Evolutionary conservation across 306 rosid genomes (phyloP).

Genomic region (Cajanus cajan): DNA sequence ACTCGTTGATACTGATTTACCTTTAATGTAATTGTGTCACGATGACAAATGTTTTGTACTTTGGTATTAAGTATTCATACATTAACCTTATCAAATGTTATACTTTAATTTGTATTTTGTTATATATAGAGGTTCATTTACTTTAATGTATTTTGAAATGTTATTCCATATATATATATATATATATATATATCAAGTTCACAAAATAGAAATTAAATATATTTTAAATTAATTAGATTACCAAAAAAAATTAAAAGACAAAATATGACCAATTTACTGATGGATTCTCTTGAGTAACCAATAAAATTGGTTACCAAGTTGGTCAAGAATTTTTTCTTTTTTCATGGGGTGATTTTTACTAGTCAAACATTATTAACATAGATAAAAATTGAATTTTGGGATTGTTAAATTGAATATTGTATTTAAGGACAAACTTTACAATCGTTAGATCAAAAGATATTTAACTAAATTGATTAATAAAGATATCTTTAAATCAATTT

Average conservation of each 20-base stretch:
- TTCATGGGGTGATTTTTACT: too few species aligned
- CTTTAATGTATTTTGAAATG: neutral
- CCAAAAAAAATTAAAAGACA: too few species aligned
- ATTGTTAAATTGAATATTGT: too few species aligned
- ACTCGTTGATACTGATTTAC: neutral
- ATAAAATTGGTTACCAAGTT: neutral
- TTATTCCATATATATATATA: neutral
- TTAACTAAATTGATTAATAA: too few species aligned
- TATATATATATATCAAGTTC: neutral
- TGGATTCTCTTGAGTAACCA: neutral
- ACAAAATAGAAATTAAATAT: neutral
- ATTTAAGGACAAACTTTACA: too few species aligned
- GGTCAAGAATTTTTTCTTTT: too few species aligned
- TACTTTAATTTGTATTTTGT: neutral
- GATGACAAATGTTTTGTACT: neutral
- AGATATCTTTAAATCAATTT: too few species aligned
- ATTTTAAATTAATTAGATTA: neutral
- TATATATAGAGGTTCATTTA: neutral
- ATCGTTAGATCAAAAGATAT: too few species aligned
- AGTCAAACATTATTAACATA: too few species aligned
- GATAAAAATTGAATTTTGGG: too few species aligned
- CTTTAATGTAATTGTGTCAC: neutral
- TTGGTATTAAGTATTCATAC: neutral
- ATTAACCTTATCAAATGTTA: neutral
- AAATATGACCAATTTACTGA: too few species aligned